A percentile compares a stretch with the other conserved stretches of the same genome.
Evolutionary conservation across 768 basidiomycete species (phyloP).

Genomic region (Lentinula boryana): DNA sequence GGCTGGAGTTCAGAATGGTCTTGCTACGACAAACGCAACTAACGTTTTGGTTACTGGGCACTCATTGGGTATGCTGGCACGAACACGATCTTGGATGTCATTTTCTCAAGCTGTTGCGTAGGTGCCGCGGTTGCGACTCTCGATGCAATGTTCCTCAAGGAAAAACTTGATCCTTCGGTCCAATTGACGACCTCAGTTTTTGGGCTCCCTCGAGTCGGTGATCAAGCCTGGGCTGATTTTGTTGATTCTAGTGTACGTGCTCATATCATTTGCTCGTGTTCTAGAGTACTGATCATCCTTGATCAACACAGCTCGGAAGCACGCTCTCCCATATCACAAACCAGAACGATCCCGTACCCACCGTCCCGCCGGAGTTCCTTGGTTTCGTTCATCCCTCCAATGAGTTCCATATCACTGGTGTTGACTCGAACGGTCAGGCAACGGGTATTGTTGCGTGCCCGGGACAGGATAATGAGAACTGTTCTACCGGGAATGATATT

Average conservation of each 20-base stretch:
- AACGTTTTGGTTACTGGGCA: constrained; percentile 35
- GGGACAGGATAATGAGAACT: constrained; percentile 34
- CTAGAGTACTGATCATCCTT: background rate
- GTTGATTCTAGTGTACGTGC: constrained; percentile 26
- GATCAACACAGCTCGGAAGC: constrained; percentile 13
- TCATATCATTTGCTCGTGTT: background rate
- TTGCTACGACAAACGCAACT: constrained; percentile 20
- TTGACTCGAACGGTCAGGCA: constrained; percentile 20
- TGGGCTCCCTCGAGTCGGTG: constrained; percentile 40
- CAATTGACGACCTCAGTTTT: constrained; percentile 28
- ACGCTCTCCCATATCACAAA: constrained; percentile 29
- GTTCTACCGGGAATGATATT: constrained; percentile 16
- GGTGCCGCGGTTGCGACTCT: constrained; percentile 41
- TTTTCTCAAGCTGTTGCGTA: background rate
- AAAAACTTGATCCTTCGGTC: constrained; percentile 26
- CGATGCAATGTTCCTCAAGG: constrained; percentile 34
- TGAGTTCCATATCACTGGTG: constrained; percentile 35
- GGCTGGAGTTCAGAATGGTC: constrained; percentile 20
- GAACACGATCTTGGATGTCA: background rate
- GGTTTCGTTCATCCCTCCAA: constrained; percentile 31
- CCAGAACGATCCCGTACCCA: constrained; percentile 37
- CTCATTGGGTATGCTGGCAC: constrained; percentile 26
- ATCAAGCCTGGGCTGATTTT: constrained; percentile 37
- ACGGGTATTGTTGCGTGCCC: constrained; percentile 25
- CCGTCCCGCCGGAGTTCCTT: constrained; percentile 27